Base-by-base conservation (phyloP, 1,284 basidiomycete genomes). In the Fomitopsis palustris region DNA sequence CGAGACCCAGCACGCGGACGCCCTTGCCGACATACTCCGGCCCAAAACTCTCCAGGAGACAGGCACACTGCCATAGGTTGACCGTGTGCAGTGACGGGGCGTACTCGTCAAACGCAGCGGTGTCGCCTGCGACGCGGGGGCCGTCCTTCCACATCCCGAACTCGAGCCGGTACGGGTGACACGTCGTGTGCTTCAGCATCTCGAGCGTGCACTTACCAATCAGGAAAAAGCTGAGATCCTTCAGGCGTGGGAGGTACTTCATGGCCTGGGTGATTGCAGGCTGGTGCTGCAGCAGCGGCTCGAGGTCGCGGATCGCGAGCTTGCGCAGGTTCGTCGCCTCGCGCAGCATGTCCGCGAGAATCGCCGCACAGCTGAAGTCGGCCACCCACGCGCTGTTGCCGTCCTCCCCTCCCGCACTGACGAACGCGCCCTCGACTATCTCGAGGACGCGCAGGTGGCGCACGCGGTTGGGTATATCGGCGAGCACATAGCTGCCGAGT, bases 111-210 rank as follows among this genome's bases (percentile, higher is more conserved):
- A 67, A 67, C 3, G 64, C 62, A 17, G 62, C 62, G 53, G 65
- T 58, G 56, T 67, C 66, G 25, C 66, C 66, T 41, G 65, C 62
- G 23, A 63, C 64, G 2, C 66, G 66, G 5, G 66, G 62, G 35
- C 66, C 66, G 43, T 67, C 66, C 61, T 65, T 65, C 66, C 66
- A 67, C 31, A 67, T 55, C 17, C 66, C 66, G 43, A 64, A 65
- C 42, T 65, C 66, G 60, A 67, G 62, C 42, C 65, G 53, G 17
- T 59, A 41, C 27, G 64, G 66, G 33, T 55, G 58, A 53, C 66
- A 63, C n/a, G 54, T 56, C 23, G 65, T 60, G 58, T 56, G 62
- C 16, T 61, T 61, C 39, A 67, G 64, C 47, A 63, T 62, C 60
- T 65, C 62, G 63, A 67, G 66, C 49, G 56, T 60, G 21, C 60